Evolutionary conservation across 306 rosid genomes (phyloP), one percentile per base, ranked within the genome.

Genomic region (Begonia masoniana): DNA sequence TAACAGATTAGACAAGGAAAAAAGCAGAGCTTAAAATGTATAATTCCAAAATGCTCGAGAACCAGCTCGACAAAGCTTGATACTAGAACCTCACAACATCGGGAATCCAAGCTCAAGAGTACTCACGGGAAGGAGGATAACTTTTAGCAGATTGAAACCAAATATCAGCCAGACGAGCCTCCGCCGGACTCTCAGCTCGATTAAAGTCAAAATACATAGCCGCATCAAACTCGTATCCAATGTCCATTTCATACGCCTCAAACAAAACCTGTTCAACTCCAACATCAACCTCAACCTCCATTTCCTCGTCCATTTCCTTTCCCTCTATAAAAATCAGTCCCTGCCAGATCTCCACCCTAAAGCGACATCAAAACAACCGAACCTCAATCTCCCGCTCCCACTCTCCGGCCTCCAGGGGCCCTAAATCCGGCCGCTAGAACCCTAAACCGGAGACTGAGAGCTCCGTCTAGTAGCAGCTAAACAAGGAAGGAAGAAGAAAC

Each of bases 71-170:
- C 47, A 12, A 21, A 21, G 24, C 24, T 21, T 21, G 24, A 21
- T 21, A 21, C 24, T 12, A 43, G 35, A 15, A 9, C 13, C 3
- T 2, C 13, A 43, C 52, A 46, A 31, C 24, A 59, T 45, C 42
- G 24, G 43, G 55, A 45, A 1, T 47, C 14, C 52, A 1, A 12
- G 50, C 52, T 31, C 8, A 5, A 48, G 41, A 63, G 41, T 0
- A 69, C 84, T 74, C 67, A 79, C 85, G 85, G 50, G 85, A 79
- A 31, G 85, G 81, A 35, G 81, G 81, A 41, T 75, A 75, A 56
- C 66, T 69, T 59, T 13, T 59, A 9, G 85, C 81, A 21, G 76
- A 68, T 41, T 66, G 60, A 58, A 79, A 79, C 85, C 85, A 79
- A 45, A 66, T 57, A 70, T 79, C 85, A 10, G 78, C 72, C n/a